Evolutionary conservation across 2,329 filamentous ascomycete genomes (phyloP).

Genomic region (Hypoxylon sp.): DNA sequence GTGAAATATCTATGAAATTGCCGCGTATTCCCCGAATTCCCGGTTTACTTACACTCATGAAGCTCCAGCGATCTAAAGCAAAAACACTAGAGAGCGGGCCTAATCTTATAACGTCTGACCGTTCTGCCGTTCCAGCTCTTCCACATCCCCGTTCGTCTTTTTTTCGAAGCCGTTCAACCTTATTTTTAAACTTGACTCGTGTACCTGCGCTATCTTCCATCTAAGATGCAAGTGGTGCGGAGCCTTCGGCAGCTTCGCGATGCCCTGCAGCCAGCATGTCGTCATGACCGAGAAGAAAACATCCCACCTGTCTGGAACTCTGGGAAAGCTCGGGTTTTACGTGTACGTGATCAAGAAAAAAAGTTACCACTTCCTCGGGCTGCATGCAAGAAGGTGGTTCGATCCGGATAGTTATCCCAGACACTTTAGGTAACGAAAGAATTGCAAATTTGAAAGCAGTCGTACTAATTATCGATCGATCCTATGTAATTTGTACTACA

Average conservation of each 20-base stretch:
- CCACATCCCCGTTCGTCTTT: no score
- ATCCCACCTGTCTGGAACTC: no score
- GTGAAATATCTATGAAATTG: constrained; percentile 9
- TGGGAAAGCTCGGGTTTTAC: no score
- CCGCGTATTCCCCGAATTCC: constrained; percentile 30
- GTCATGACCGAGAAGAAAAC: constrained; percentile 22
- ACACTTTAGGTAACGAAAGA: no score
- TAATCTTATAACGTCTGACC: constrained; percentile 8
- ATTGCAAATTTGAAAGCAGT: no score
- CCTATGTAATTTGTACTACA: no score
- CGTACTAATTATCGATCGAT: no score
- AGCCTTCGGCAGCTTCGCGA: constrained; percentile 21
- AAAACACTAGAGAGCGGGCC: constrained; percentile 11
- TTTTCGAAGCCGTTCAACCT: constrained; percentile 25
- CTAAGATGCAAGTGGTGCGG: constrained; percentile 19
- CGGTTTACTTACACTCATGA: no score
- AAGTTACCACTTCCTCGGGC: no score
- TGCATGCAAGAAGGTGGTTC: no score
- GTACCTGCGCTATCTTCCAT: constrained; percentile 13
- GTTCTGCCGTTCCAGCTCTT: background rate
- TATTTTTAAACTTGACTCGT: constrained; percentile 22
- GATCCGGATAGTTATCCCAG: no score
- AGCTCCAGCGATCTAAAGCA: constrained; percentile 18
- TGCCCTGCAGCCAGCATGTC: constrained; percentile 21
- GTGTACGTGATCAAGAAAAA: no score